These are phyloP conservation scores for Ichthyophthirius multifiliis DNA, from an alignment of 169 alveolate species.

Conservation along the genomic window DNA sequence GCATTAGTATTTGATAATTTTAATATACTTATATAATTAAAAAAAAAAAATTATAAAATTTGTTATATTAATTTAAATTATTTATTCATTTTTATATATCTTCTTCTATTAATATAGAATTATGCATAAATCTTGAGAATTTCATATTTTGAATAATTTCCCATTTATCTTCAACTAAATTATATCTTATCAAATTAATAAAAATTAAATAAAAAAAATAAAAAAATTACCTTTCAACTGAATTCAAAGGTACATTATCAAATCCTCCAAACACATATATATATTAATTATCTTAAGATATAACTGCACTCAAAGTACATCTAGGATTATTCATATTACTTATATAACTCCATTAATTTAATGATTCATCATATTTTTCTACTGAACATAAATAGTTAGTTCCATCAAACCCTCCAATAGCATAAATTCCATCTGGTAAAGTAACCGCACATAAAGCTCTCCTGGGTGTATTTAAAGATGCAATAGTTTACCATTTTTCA, in stretches of 20 bases:
- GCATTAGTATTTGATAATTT: too few species aligned
- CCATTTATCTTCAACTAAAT: conserved; percentile 38
- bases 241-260: conserved; percentile 57
- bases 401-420: conserved; percentile 85
- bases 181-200: not conserved
- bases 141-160: conserved; percentile 4
- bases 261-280: conserved; percentile 83
- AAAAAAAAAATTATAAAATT: too few species aligned
- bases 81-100: too few species aligned
- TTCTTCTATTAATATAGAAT: too few species aligned
- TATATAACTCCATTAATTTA: conserved; percentile 56
- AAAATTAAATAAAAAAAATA: not conserved
- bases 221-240: conserved; percentile 62
- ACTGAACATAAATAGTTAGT: conserved; percentile 52
- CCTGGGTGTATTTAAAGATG: conserved; percentile 55
- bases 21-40: too few species aligned
- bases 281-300: conserved; percentile 59
- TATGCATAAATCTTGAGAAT: conserved; percentile 33
- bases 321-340: conserved; percentile 62
- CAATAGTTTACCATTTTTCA: conserved; percentile 55
- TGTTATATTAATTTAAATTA: too few species aligned
- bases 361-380: conserved; percentile 56
- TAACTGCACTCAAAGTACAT: conserved; percentile 71
- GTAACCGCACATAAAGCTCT: conserved; percentile 72
- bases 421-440: conserved; percentile 82